These are phyloP conservation scores for Aegle marmelos DNA, from an alignment of 345 rosid species.

Conservation along the genomic window DNA sequence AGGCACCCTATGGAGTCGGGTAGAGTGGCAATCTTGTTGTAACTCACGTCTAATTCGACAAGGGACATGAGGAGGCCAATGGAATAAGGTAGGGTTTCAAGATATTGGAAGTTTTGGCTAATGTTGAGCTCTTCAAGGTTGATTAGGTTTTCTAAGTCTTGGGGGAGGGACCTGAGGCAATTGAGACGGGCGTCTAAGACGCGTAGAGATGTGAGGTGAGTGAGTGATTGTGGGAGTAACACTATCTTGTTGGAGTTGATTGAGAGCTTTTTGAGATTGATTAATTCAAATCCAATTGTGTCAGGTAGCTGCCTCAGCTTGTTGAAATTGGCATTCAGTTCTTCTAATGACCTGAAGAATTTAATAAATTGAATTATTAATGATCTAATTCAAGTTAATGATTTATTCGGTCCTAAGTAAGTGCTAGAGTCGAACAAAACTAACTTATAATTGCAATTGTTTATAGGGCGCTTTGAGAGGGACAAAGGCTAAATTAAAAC, in stretches of 20 bases:
- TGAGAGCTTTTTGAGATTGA: slow-evolving; percentile 62
- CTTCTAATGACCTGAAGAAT: slow-evolving; percentile 61
- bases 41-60: slow-evolving; percentile 72
- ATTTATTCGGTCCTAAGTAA: background rate
- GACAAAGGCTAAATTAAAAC: background rate
- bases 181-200: slow-evolving; percentile 72
- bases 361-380: too few relatives aligned
- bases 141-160: slow-evolving; percentile 72
- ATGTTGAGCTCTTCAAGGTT: slow-evolving; percentile 68
- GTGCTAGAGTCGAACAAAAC: background rate
- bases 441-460: background rate
- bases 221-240: slow-evolving; percentile 61
- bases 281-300: slow-evolving; percentile 64
- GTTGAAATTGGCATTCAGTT: slow-evolving; percentile 87
- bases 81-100: slow-evolving; percentile 53
- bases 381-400: background rate
- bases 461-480: background rate
- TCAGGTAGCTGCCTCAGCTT: slow-evolving; percentile 68
- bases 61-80: slow-evolving; percentile 72
- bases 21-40: slow-evolving; percentile 57
- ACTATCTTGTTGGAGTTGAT: slow-evolving; percentile 73
- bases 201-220: slow-evolving; percentile 60
- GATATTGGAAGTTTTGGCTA: slow-evolving; percentile 83
- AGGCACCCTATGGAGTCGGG: slow-evolving; percentile 84
- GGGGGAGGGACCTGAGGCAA: slow-evolving; percentile 68